These are phyloP conservation scores for Aspergillus oerlinghausenensis DNA, from an alignment of 2,329 filamentous ascomycete genomes.

Conservation along the genomic window DNA sequence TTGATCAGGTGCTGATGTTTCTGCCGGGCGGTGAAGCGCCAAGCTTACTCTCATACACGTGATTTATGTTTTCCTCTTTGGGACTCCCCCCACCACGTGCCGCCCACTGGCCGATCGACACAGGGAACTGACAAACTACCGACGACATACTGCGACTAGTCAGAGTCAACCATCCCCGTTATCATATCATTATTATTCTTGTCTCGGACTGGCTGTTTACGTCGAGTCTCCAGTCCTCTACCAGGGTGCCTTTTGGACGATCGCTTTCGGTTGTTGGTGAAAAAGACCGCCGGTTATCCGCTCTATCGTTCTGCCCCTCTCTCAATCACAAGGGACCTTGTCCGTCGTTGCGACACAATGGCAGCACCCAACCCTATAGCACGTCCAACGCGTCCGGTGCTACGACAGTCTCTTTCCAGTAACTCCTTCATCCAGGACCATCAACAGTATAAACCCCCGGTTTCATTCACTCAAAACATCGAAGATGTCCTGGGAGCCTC, in stretches of 20 bases:
- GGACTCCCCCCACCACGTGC: neutral
- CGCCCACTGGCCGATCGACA: neutral
- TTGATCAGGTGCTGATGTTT: neutral
- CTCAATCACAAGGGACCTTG: neutral
- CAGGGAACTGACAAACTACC: neutral
- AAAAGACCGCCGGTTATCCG: neutral
- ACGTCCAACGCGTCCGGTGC: slow-evolving; percentile 37
- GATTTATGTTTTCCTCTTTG: neutral
- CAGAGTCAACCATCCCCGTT: neutral
- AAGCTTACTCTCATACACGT: neutral
- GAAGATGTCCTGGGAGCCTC: slow-evolving; percentile 32
- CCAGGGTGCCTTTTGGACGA: neutral
- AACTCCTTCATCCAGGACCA: slow-evolving; percentile 46
- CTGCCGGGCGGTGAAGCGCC: neutral
- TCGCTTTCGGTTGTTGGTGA: neutral
- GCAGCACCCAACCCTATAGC: slow-evolving; percentile 22
- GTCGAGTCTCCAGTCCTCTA: neutral
- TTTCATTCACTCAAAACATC: slow-evolving; percentile 31
- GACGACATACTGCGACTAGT: neutral
- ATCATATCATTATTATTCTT: neutral
- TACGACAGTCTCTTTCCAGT: slow-evolving; percentile 40
- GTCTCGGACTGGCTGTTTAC: neutral
- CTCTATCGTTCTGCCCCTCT: neutral
- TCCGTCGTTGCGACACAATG: slow-evolving; percentile 20
- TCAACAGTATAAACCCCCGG: slow-evolving; percentile 44